Evolutionary conservation across 2,329 filamentous ascomycete genomes (phyloP).

Genomic region (Pestalotiopsis sp.): DNA sequence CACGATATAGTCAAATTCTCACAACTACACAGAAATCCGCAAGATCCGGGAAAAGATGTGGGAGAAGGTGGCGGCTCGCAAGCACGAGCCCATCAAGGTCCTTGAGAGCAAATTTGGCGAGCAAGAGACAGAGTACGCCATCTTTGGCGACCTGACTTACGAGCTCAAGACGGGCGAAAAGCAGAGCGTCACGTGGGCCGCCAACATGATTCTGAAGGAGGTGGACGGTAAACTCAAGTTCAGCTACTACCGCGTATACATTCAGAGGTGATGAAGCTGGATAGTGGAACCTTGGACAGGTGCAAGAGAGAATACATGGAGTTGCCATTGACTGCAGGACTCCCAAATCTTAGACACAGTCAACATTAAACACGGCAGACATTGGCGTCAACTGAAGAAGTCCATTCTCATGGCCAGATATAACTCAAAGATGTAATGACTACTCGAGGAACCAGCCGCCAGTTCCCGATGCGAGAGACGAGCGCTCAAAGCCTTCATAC

Average conservation of each 20-base stretch:
- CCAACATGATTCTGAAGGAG: constrained; percentile 26
- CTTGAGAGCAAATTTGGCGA: constrained; percentile 40
- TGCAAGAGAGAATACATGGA: no score
- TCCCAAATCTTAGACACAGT: no score
- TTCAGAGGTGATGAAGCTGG: constrained; percentile 30
- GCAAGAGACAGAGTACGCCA: constrained; percentile 35
- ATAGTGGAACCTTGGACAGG: no score
- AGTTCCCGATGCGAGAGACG: no score
- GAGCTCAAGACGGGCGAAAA: constrained; percentile 23
- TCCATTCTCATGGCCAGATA: no score
- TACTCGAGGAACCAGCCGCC: no score
- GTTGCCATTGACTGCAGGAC: no score
- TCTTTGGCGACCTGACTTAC: constrained; percentile 30
- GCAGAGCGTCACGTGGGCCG: constrained; percentile 32
- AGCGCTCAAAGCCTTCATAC: no score
- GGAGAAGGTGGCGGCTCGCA: constrained; percentile 40
- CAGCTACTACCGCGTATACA: constrained; percentile 34
- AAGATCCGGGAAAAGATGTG: constrained; percentile 46
- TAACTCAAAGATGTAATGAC: no score
- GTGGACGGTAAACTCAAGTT: constrained; percentile 27
- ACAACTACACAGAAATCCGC: constrained; percentile 37
- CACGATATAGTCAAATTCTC: no score
- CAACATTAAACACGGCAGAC: no score
- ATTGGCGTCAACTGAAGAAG: no score
- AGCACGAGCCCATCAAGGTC: constrained; percentile 43